phyloP scores from a whole-genome alignment of 2,329 filamentous ascomycete genomes.

The Amauroascus niger region DNA sequence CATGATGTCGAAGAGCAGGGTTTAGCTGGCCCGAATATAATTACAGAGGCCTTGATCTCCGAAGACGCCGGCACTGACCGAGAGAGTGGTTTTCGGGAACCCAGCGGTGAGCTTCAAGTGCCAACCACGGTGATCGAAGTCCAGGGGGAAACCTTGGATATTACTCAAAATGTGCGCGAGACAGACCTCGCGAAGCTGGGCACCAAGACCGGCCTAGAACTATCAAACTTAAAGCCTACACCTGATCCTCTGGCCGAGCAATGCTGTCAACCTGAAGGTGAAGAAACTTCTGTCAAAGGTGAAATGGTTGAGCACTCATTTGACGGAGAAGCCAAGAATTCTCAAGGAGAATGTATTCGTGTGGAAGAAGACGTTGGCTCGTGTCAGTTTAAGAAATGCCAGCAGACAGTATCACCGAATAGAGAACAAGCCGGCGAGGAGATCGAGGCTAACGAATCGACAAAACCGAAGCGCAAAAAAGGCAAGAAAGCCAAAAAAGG shows the following conservation, averaged over 20 bases:
- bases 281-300: not conserved
- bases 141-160: too few species aligned
- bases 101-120: not conserved
- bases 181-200: not conserved
- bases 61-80: not conserved
- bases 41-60: not conserved
- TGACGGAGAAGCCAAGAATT: not conserved
- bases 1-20: not conserved
- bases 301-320: not conserved
- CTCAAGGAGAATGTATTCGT: not conserved
- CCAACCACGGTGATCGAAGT: not conserved
- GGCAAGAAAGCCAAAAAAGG: not conserved
- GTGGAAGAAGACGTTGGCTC: not conserved
- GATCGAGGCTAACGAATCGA: not conserved
- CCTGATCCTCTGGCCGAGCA: not conserved
- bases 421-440: not conserved
- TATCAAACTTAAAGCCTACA: not conserved
- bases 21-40: not conserved
- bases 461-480: conserved; percentile 3
- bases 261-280: not conserved
- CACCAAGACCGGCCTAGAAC: not conserved
- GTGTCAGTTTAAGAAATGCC: not conserved
- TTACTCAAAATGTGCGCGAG: not conserved
- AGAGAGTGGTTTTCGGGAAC: not conserved
- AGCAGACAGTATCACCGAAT: not conserved